phyloP scores from a whole-genome alignment of 768 basidiomycete genomes.

The Suillus subluteus region DNA sequence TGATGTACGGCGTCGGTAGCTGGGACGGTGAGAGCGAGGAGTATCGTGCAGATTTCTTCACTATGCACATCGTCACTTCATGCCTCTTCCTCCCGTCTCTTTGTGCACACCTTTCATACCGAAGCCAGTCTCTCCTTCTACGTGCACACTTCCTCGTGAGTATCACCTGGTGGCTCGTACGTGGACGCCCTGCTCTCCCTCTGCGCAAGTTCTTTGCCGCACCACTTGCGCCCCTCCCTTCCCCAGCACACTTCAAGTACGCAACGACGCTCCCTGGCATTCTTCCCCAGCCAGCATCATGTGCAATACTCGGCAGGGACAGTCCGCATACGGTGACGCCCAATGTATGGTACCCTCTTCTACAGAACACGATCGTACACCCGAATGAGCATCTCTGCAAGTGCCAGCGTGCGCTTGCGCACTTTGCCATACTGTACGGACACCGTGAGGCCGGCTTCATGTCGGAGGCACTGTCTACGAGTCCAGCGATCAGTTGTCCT shows the following conservation, averaged over 20 bases:
- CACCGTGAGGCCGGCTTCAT: conserved; percentile 39
- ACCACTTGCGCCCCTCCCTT: conserved; percentile 27
- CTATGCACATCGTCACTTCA: conserved; percentile 74
- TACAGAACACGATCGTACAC: conserved; percentile 55
- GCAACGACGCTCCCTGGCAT: conserved; percentile 28
- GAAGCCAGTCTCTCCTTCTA: conserved; percentile 59
- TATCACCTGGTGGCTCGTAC: conserved; percentile 59
- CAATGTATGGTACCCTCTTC: conserved; percentile 63
- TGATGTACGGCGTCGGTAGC: conserved; percentile 66
- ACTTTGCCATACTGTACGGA: conserved; percentile 50
- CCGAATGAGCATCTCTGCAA: conserved; percentile 62
- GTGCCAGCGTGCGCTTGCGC: conserved; percentile 52
- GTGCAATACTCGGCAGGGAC: conserved; percentile 34
- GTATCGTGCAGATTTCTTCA: conserved; percentile 74
- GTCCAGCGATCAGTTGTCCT: neutral
- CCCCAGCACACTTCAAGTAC: conserved; percentile 24
- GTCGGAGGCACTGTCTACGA: conserved; percentile 20
- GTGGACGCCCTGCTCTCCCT: conserved; percentile 55
- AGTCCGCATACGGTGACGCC: conserved; percentile 43
- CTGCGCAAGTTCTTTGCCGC: conserved; percentile 51
- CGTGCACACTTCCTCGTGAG: conserved; percentile 56
- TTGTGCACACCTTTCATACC: conserved; percentile 54
- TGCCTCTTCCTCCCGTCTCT: conserved; percentile 61
- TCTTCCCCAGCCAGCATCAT: conserved; percentile 22
- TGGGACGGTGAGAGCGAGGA: conserved; percentile 40